Base-by-base conservation (phyloP, 371 early-diverging fungal species). In the Mucor sp. region DNA sequence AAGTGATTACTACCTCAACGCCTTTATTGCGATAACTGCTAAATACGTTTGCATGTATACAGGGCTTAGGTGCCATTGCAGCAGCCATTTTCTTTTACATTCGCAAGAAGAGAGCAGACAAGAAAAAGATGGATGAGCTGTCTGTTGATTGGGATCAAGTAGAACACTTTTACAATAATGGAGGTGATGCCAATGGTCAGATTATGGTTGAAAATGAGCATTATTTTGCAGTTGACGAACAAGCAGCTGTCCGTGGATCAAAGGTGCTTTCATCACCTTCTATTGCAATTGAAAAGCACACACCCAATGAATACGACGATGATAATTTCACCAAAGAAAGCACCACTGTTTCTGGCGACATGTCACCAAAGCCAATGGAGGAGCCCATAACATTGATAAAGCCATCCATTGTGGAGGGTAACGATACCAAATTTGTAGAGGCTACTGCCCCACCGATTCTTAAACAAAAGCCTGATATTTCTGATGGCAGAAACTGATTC, bases 131-230 rank as follows among this genome's bases (percentile, higher is more conserved):
- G 7, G 60, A 60, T 21, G 60, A 60, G 43, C 15, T 60, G 37
- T 44, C 60, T n/a, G 60, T 60, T n/a, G 60, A 60, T 30, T 60
- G 60, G 60, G 60, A 60, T 28, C 44, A 60, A 43, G 60, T 60
- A 12, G 60, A 60, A 2, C 12, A 30, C 9, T 60, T 60, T 35
- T 60, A 60, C 5, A 44, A 39, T 17, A 41, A 59, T 19, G 32
- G 30, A 2, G 23, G 37, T 19, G 15, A 33, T 23, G 39, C 23
- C 33, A 30, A 32, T 15, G 21, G 15, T n/a, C 14, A 23, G 19
- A 30, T 27, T 25, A 53, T 32, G 33, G 32, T 33, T 33, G 58
- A 57, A 11, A 57, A 30, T 30, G 58, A 32, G 19, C 32, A 32
- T 9, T 33, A 57, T 21, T 33, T 30, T 15, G n/a, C 33, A 14